Evolutionary conservation across 2,329 filamentous ascomycete species (phyloP).

Genomic region (Colletotrichum salicis): DNA sequence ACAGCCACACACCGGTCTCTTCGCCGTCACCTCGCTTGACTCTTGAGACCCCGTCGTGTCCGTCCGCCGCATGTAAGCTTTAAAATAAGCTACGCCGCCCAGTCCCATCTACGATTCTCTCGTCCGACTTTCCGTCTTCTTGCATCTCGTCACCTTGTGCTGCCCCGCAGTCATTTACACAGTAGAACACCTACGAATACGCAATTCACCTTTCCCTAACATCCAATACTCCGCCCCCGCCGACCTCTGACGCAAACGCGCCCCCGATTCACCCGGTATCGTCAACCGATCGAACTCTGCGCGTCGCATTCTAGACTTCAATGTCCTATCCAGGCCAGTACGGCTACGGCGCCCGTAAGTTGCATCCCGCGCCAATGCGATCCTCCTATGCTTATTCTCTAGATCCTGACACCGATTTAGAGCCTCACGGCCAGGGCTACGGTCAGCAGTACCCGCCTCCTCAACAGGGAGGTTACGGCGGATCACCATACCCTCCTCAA

Average conservation of each 20-base stretch:
- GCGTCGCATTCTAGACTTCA: conserved; percentile 19
- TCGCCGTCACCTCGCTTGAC: not conserved
- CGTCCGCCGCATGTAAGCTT: not conserved
- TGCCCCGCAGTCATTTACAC: conserved; percentile 14
- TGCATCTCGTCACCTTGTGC: not conserved
- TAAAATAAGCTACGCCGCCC: conserved; percentile 14
- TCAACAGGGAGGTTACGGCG: conserved; percentile 44
- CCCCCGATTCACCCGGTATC: conserved; percentile 17
- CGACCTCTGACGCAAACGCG: conserved; percentile 17
- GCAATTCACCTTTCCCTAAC: not conserved
- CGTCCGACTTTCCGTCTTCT: not conserved
- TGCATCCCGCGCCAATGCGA: not conserved
- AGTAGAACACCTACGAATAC: not conserved
- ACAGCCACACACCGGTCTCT: conserved; percentile 1
- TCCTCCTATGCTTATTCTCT: not conserved
- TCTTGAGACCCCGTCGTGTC: not conserved
- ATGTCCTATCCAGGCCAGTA: conserved; percentile 50
- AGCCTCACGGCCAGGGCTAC: conserved; percentile 49
- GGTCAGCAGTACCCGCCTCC: conserved; percentile 49
- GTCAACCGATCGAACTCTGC: conserved; percentile 2
- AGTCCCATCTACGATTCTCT: not conserved
- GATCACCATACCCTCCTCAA: conserved; percentile 40
- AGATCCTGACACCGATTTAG: conserved; percentile 1
- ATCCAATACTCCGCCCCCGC: conserved; percentile 13
- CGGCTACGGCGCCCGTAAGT: conserved; percentile 48